Evolutionary conservation across 768 basidiomycete species (phyloP), one percentile per base, ranked within the genome.

Genomic region (Phaeolepiota aurea): DNA sequence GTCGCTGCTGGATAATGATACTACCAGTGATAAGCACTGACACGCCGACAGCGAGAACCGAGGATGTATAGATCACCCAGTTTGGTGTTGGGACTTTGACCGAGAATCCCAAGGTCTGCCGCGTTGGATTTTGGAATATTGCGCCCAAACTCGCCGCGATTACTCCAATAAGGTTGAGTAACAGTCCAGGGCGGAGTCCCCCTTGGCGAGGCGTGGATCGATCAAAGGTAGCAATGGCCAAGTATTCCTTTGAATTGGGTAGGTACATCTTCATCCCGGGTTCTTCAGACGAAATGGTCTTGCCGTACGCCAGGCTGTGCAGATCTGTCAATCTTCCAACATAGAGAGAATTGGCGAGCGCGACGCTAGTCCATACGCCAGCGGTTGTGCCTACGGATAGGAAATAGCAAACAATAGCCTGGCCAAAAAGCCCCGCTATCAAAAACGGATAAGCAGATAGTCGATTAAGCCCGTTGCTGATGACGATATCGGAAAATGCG

Each of bases 281-380:
- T 35, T 56, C 31, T n/a, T 51, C 39, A 4, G 43, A 41, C 2
- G 20, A 3, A 7, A 20, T 19, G 7, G 45, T 47, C 39, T 53
- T 55, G 10, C 54, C 51, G 20, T 38, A 49, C 40, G 46, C 54
- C 2, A 51, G 25, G 19, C 50, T 54, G 39, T 56, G 54, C 46
- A 43, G 44, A 30, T 57, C 56, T 16, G 44, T 48, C 11, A 56
- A 40, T 21, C 38, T 42, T 3, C 53, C 56, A 31, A 43, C 37
- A 21, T 42, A 53, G 4, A 57, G 33, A 1, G 48, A 47, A 40
- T 57, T 55, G 9, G 53, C 45, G 10, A 57, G 46, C 13, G 48
- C 53, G 16, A 57, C 53, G 25, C 42, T 48, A 2, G 51, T 55
- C 54, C 54, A 57, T 32, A 57, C 44, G 4, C 56, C 54, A 14